Evolutionary conservation across 106 monocot genomes (phyloP).

Genomic region (Ottelia alismoides): DNA sequence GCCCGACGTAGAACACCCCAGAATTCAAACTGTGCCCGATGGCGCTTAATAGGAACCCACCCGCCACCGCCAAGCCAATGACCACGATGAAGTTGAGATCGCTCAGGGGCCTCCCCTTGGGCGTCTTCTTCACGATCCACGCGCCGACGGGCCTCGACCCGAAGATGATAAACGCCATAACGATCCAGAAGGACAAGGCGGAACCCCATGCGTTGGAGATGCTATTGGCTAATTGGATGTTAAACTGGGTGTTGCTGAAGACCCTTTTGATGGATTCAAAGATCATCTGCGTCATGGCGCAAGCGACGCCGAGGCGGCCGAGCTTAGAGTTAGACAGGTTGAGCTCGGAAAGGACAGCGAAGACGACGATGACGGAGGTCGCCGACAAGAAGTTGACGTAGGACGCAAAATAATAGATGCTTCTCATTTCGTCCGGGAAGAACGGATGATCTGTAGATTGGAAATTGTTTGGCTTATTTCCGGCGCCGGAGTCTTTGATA

Average conservation of each 20-base stretch:
- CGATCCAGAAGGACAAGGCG: not conserved
- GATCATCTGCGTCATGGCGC: not conserved
- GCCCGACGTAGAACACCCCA: not conserved
- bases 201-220: too few relatives aligned
- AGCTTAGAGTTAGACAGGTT: conserved; percentile 11
- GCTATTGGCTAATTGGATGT: not conserved
- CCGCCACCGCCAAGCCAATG: not conserved
- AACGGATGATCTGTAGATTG: too few relatives aligned
- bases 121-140: conserved; percentile 5
- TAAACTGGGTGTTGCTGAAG: not conserved
- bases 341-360: conserved; percentile 1
- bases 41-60: not conserved
- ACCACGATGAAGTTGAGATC: not conserved
- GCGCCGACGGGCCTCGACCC: conserved; percentile 1
- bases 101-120: not conserved
- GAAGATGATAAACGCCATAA: not conserved
- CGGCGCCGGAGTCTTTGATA: too few relatives aligned
- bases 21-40: not conserved
- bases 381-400: not conserved
- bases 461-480: too few relatives aligned
- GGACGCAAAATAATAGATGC: too few relatives aligned
- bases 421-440: too few relatives aligned
- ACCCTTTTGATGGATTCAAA: not conserved
- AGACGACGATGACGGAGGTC: conserved; percentile 2
- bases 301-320: conserved; percentile 3